These are phyloP conservation scores for Ciborinia camelliae DNA, from an alignment of 2,329 filamentous ascomycete genomes.

Conservation along the genomic window DNA sequence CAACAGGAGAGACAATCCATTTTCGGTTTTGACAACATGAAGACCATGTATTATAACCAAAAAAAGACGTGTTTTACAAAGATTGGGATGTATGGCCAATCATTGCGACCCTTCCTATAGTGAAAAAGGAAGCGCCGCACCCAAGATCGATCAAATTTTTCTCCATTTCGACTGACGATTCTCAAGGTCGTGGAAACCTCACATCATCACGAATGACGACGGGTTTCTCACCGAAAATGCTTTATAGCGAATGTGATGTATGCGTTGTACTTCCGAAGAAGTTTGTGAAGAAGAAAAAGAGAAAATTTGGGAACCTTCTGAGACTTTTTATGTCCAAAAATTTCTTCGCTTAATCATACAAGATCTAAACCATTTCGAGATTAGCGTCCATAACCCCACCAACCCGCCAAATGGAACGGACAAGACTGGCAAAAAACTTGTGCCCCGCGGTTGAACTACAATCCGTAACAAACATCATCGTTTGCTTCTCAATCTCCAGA, in stretches of 20 bases:
- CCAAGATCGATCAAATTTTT: conserved; percentile 24
- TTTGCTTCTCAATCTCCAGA: conserved; percentile 7
- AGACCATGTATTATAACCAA: background rate
- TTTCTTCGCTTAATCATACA: conserved; percentile 15
- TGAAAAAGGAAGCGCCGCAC: conserved; percentile 23
- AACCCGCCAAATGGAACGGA: background rate
- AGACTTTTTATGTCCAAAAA: conserved; percentile 2
- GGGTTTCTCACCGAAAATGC: conserved; percentile 25
- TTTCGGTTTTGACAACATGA: background rate
- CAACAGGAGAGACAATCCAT: background rate
- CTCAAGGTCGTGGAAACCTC: conserved; percentile 25
- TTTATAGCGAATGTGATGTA: conserved; percentile 25
- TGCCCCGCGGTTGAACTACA: conserved; percentile 15
- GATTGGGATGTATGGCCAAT: conserved; percentile 24
- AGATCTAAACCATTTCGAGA: background rate
- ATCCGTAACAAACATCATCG: conserved; percentile 15
- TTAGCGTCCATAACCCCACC: conserved; percentile 3
- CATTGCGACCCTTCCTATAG: conserved; percentile 23
- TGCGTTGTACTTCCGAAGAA: conserved; percentile 23
- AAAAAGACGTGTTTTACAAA: conserved; percentile 3
- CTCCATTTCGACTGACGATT: conserved; percentile 25
- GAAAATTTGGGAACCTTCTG: background rate
- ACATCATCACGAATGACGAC: conserved; percentile 21
- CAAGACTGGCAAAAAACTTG: conserved; percentile 8
- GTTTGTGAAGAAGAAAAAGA: conserved; percentile 20